phyloP scores from a whole-genome alignment of 768 basidiomycete species.

The Mrakia hoshinonis region DNA sequence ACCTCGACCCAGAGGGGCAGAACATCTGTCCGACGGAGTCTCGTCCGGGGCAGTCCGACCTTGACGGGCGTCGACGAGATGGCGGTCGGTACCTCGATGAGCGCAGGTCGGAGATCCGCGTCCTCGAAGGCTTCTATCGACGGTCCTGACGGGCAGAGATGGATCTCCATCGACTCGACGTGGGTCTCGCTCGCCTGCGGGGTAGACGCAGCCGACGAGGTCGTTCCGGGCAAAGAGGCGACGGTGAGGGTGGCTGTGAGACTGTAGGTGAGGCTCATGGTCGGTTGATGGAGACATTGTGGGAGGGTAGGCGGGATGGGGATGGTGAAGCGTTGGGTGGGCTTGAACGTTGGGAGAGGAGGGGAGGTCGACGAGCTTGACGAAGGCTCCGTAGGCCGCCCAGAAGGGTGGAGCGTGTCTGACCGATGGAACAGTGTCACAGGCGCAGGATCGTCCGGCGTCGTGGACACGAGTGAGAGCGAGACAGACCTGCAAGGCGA shows the following conservation, averaged over 20 bases:
- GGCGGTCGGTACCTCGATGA: background rate
- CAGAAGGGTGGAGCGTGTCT: background rate
- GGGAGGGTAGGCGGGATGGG: constrained; percentile 17
- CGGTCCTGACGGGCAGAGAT: constrained; percentile 23
- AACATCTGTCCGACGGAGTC: constrained; percentile 16
- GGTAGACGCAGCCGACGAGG: constrained; percentile 6
- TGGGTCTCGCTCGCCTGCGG: background rate
- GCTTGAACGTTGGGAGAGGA: background rate
- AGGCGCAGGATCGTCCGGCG: background rate
- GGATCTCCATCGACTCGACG: constrained; percentile 23
- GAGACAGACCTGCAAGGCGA: constrained; percentile 4
- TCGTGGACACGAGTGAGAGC: background rate
- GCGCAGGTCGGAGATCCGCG: background rate
- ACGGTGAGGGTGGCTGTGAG: constrained; percentile 20
- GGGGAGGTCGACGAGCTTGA: background rate
- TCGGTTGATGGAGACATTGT: constrained; percentile 25
- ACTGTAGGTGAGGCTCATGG: constrained; percentile 5
- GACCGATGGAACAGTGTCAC: constrained; percentile 5
- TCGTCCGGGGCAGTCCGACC: constrained; percentile 17
- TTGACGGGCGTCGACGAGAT: constrained; percentile 19
- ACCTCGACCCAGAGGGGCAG: constrained; percentile 25
- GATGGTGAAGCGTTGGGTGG: constrained; percentile 12
- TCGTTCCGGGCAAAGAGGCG: background rate
- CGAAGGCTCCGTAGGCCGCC: background rate
- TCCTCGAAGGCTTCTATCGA: background rate